Base-by-base conservation (phyloP, 176 grass and related monocot species). In the Rhynchospora tenuis region DNA sequence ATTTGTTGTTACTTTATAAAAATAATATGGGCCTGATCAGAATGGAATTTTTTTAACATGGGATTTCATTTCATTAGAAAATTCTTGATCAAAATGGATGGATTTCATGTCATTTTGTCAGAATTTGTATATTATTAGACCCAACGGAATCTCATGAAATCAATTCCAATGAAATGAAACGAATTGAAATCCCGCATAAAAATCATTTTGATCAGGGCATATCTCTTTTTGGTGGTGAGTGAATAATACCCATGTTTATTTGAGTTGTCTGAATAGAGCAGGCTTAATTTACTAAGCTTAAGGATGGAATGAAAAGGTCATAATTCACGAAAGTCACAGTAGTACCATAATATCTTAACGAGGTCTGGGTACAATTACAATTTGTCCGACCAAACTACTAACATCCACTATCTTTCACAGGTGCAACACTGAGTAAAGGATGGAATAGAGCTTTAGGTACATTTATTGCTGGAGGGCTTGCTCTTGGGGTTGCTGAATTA, bases 401-500 rank as follows among this genome's bases (percentile, higher is more conserved):
- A 44, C 31, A 17, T 24, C 0, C 23, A 57, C 59, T 42, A 72
- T 67, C 84, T 64, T 19, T 84, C 83, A 76, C 85, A 99, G 96
- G 97, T 93, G 89, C 93, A 78, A 99, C 93, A 47, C 88, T 99
- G 42, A 99, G 97, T 87, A 99, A 99, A 89, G 91, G 97, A 19
- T 90, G 90, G 55, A 99, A 99, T 81, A 86, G 93, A 74, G 91
- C 80, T 50, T 68, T 95, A 81, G 97, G 97, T 48, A 99, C 93
- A 42, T 48, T 99, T 82, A 83, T 77, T 38, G 89, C 97, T 59
- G 97, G 93, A 89, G 97, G 91, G 42, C 87, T 95, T 90, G 91
- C 97, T 86, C 89, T 99, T 72, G 88, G 62, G 0, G 85, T 85
- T 77, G 93, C 91, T 19, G 91, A 93, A 86, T 71, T 99, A 28